Evolutionary conservation across 2,329 filamentous ascomycete genomes (phyloP), one percentile per base, ranked within the genome.

Genomic region (Verticillium nonalfalfae): DNA sequence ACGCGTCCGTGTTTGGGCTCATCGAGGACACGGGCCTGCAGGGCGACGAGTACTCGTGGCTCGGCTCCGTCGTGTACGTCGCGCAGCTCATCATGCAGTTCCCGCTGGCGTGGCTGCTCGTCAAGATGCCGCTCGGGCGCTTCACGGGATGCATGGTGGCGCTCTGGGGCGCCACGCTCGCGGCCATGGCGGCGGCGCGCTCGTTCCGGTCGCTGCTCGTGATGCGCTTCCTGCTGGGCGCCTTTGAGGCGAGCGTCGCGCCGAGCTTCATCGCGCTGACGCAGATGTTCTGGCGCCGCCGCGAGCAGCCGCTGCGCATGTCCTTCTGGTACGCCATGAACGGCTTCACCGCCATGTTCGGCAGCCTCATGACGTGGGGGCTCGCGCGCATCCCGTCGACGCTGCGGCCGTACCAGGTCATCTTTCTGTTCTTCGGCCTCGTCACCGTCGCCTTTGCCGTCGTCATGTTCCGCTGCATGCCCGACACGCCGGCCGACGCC

Each of bases 1-100:
- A 88, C 66, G 84, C 84, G 2, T 86, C 85, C 0, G 82, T 88
- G 11, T 88, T 88, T 65, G 85, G 85, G 2, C 75, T 89, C 11
- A 80, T 85, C 36, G 75, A 85, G 59, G 83, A 87, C 68, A 81
- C 85, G 0, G 69, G 79, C 50, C 79, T 89, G 1, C 73, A 79
- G 9, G 84, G 84, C 15, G 75, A 84, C 57, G 78, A 88, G 76
- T 79, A 76, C 66, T 86, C 84, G 1, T 87, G 84, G 84, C 79
- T 88, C 0, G 82, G 84, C 0, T 86, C 83, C 1, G 81, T 88
- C 59, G 74, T 88, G 14, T 88, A 84, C 66, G 73, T 86, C n/a
- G 83, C 83, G 1, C 83, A 86, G 68, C 76, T 87, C 9, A 73
- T 84, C 13, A 81, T 85, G 75, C 84, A 87, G 66, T 81, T 83